Evolutionary conservation across 129 eudicot species (phyloP), one percentile per base, ranked within the genome.

Genomic region (Kitagawia praeruptora): DNA sequence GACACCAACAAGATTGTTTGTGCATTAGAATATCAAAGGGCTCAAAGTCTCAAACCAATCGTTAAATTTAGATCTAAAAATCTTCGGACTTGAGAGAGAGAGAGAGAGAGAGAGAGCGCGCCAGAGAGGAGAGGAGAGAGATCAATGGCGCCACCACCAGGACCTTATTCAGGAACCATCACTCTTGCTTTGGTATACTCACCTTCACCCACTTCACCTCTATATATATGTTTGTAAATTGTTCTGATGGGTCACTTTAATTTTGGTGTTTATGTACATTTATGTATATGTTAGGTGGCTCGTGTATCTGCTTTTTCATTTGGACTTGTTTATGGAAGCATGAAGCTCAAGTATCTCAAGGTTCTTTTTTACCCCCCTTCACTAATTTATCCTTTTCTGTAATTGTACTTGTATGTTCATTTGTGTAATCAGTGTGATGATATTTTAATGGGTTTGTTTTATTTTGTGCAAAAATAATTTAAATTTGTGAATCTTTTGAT

Each of bases 261-360:
- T 72, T 72, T 42, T 0, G 23, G 2, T 8, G 31, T 23, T 7
- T 72, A 3, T 72, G 45, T 70, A 6, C 39, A 10, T 46, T 3
- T 70, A 4, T 70, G 41, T 70, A 15, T 70, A 6, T 18, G 6
- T 51, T 77, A 91, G 98, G 98, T 93, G 81, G 95, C 97, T 83
- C 96, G 98, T 79, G 97, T 77, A 34, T 93, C 95, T 27, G 97
- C 93, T 27, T 86, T 93, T 78, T 81, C 98, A 31, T 70, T 80
- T 42, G 98, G 98, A 15, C 64, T 91, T 28, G 97, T 86, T 37
- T 93, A 93, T 74, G 98, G 98, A 53, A 93, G 84, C 85, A 79
- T 93, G 82, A 93, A 93, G 88, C 93, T 93, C 74, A 93, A 91
- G 88, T 86, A 81, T 83, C 92, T 91, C 75, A 81, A 88, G 98